phyloP scores from a whole-genome alignment of 2,329 filamentous ascomycete genomes.

The Fusarium circinatum region DNA sequence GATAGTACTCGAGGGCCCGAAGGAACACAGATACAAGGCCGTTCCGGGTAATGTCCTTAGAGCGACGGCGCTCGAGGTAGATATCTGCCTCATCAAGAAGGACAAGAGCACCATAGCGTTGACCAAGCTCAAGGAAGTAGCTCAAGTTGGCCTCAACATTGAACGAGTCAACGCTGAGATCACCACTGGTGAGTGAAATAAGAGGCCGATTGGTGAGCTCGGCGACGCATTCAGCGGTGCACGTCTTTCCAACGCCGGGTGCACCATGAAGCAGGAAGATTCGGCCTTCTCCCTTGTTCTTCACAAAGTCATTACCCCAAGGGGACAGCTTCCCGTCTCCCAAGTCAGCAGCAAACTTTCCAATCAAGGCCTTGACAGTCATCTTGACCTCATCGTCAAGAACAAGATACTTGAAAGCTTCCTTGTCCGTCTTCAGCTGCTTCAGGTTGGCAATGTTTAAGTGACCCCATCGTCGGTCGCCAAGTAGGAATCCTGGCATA shows the following conservation, averaged over 20 bases:
- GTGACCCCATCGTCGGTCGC: constrained; percentile 57
- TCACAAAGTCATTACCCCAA: constrained; percentile 59
- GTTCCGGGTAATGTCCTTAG: constrained; percentile 57
- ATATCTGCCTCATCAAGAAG: constrained; percentile 70
- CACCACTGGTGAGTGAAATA: constrained; percentile 61
- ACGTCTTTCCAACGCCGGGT: constrained; percentile 67
- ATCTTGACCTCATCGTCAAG: constrained; percentile 60
- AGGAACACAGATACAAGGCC: constrained; percentile 61
- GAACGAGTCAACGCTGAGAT: constrained; percentile 54
- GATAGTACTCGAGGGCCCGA: constrained; percentile 63
- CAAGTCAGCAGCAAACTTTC: constrained; percentile 55
- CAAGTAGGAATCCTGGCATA: constrained; percentile 59
- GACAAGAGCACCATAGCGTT: constrained; percentile 62
- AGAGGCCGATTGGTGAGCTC: constrained; percentile 62
- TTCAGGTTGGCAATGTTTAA: constrained; percentile 53
- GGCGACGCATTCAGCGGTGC: constrained; percentile 65
- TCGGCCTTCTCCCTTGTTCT: constrained; percentile 61
- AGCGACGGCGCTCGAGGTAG: constrained; percentile 64
- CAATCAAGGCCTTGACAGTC: constrained; percentile 59
- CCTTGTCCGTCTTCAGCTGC: constrained; percentile 55
- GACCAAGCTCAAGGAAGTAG: constrained; percentile 60
- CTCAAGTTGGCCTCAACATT: constrained; percentile 56
- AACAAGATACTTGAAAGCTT: constrained; percentile 62
- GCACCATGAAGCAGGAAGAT: constrained; percentile 63
- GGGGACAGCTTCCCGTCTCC: constrained; percentile 53